Base-by-base conservation (phyloP, 352 stramenopile species). In the Pythium aristosporum region DNA sequence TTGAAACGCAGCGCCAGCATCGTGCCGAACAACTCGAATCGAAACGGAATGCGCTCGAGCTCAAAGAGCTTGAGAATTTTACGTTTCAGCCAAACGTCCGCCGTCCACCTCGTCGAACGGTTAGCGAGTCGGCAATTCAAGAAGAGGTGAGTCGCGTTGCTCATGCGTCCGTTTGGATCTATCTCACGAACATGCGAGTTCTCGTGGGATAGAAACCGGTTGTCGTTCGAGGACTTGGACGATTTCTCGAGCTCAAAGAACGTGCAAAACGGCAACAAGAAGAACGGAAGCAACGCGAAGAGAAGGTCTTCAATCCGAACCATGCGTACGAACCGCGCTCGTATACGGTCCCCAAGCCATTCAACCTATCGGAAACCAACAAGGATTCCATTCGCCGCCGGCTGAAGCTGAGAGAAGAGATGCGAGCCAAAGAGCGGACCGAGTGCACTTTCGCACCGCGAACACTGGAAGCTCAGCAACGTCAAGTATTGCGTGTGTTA, bases 231-330 rank as follows among this genome's bases (percentile, higher is more conserved):
- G 88, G 88, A 9, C 77, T 96, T 28, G 81, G 74, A 0, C 65
- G 87, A 13, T 94, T 94, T 66, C 65, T 96, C 32, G 85, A 95
- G 57, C 73, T 91, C 12, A 76, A 81, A 58, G 77, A 94, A 10
- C 63, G 81, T 3, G 86, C 86, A n/a, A 80, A 85, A 60, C 74
- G 84, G 11, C 79, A 92, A 20, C 74, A 82, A 62, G 65, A 73
- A 20, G 86, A 94, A 44, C 74, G 82, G 49, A 77, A 82, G 23
- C 56, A 85, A 62, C 79, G 85, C 20, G 80, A 92, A 57, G 64
- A 87, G 25, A 83, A 80, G 36, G 75, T 81, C 0, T 94, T 94
- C 60, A 61, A 72, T 25, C 79, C 71, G 10, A 81, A 90, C 16
- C 58, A 55, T 10, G 20, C 70, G 1, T 91, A 91, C 55, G 76